phyloP scores from a whole-genome alignment of 2,329 filamentous ascomycete species.

The Corinectria fuckeliana region DNA sequence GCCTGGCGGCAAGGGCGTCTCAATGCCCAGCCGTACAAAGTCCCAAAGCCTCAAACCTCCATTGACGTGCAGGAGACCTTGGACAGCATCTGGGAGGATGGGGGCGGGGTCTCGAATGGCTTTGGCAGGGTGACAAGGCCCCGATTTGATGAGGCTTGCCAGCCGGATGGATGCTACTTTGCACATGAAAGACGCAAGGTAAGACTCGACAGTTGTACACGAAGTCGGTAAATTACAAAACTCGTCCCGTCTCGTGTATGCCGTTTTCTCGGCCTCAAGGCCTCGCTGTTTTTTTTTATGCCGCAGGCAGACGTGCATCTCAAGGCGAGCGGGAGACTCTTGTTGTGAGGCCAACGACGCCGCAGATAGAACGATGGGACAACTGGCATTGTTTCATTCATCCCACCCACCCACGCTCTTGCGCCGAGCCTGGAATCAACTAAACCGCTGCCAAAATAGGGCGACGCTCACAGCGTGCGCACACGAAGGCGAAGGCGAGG shows the following conservation, averaged over 20 bases:
- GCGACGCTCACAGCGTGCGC: slow-evolving; percentile 10
- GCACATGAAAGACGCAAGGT: background rate
- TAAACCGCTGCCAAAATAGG: slow-evolving; percentile 1
- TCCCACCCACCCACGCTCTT: slow-evolving; percentile 15
- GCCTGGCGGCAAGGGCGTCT: slow-evolving; percentile 53
- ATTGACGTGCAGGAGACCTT: slow-evolving; percentile 34
- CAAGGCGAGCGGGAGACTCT: slow-evolving; percentile 18
- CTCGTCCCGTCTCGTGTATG: background rate
- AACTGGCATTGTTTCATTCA: slow-evolving; percentile 30
- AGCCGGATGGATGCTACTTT: slow-evolving; percentile 2
- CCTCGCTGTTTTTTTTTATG: slow-evolving; percentile 20
- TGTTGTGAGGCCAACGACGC: slow-evolving; percentile 19
- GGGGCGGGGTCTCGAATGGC: slow-evolving; percentile 17
- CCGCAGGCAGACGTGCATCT: slow-evolving; percentile 24
- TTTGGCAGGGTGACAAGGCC: slow-evolving; percentile 27
- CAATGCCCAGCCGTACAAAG: slow-evolving; percentile 55
- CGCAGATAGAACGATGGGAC: slow-evolving; percentile 28
- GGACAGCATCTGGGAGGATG: slow-evolving; percentile 23
- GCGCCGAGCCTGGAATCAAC: slow-evolving; percentile 1
- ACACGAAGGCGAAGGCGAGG: background rate
- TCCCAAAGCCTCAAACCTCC: slow-evolving; percentile 25
- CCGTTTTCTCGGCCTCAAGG: slow-evolving; percentile 8
- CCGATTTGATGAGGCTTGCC: slow-evolving; percentile 31
- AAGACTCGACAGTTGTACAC: slow-evolving; percentile 15
- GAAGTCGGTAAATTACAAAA: background rate